Base-by-base conservation (phyloP, 352 stramenopile genomes). In the Thraustochytrium aureum region DNA sequence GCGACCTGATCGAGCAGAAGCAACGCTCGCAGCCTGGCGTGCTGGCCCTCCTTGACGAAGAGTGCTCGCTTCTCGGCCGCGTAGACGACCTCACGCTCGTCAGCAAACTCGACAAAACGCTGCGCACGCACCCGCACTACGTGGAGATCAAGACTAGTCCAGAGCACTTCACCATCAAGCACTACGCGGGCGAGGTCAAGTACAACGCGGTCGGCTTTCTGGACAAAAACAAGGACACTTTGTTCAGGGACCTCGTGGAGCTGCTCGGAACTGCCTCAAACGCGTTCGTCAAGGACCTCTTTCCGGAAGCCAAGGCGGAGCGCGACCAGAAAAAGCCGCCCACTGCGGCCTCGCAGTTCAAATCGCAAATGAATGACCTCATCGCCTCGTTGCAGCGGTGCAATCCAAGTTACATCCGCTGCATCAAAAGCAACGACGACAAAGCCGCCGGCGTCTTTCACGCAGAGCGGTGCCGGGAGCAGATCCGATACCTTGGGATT, bases 181-280 rank as follows among this genome's bases (percentile, higher is more conserved):
- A 98, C 86, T 98, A 98, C 85, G 95, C 95, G 1, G 95, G 94
- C 22, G 84, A 92, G 2, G 73, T 82, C 42, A 64, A 82, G 22
- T 99, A 99, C 84, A 90, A 95, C 82, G 95, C 91, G 12, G 89
- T 92, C 5, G 92, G 92, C n/a, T 98, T 99, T 85, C 93, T 97
- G 86, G 94, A 97, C 86, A 98, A 98, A 85, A 96, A 98, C 83
- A 93, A 93, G 56, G 94, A 98, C 82, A 94, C 89, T 17, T 87
- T 99, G 41, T 95, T 95, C 84, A 97, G 98, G 69, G 94, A 98
- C 67, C 86, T 99, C 61, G 90, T 96, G 74, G 38, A 61, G 26
- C n/a, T 62, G 17, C 43, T 4, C 14, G 50, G 75, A 4, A 52
- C 37, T 3, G n/a, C 56, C 33, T 54, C 43, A 59, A 10, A 37